Percentiles rank a stretch among this genome's conserved stretches.
Conservation (phyloP, 2,329 filamentous ascomycete species). For the Xylaria sp. region DNA sequence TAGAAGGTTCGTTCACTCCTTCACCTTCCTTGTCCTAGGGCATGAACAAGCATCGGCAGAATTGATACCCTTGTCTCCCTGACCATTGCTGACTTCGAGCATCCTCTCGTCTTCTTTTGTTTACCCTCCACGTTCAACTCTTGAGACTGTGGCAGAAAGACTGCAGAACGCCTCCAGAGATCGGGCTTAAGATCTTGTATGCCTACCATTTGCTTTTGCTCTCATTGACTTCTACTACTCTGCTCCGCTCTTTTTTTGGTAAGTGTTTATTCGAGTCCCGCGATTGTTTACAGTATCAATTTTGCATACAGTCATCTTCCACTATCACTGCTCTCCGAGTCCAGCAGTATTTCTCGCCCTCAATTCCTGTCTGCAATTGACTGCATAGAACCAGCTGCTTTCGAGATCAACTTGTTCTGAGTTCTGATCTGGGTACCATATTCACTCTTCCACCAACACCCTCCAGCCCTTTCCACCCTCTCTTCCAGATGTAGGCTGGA, state of each 20-base stretch:
- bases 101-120: conserved; percentile 27
- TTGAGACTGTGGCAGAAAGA: conserved; percentile 30
- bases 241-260: conserved; percentile 43
- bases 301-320: background rate
- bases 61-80: background rate
- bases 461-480: background rate
- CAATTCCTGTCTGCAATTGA: background rate
- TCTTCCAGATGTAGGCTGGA: background rate
- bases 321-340: background rate
- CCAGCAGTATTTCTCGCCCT: background rate
- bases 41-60: background rate
- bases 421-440: background rate
- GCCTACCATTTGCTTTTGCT: conserved; percentile 52
- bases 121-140: conserved; percentile 35
- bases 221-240: conserved; percentile 32
- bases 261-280: conserved; percentile 16
- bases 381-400: background rate
- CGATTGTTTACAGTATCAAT: background rate
- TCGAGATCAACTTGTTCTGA: background rate
- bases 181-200: conserved; percentile 53
- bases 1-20: conserved; percentile 29
- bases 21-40: conserved; percentile 6
- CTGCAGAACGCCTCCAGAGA: conserved; percentile 42
- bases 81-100: background rate
- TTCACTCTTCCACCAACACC: background rate